Base-by-base conservation (phyloP, 2,329 filamentous ascomycete genomes). In the Alternaria arbusti region DNA sequence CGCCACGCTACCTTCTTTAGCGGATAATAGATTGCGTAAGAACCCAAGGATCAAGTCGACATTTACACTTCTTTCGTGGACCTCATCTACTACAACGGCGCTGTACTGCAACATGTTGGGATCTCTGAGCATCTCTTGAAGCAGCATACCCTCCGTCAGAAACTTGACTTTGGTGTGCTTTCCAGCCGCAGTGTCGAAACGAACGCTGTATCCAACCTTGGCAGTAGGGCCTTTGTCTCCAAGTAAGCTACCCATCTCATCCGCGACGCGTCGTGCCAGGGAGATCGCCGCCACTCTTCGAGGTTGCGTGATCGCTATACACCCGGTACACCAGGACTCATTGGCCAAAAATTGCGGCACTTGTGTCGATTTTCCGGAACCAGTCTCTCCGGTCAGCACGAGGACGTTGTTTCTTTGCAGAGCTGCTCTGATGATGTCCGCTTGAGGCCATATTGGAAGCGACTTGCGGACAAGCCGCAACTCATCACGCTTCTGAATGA, bases 361-460 rank as follows among this genome's bases (percentile, higher is more conserved):
- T 80, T 99, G 96, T 0, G 96, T 99, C 83, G 92, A 96, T 82
- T 99, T 99, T 77, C 96, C 96, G 13, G 93, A 97, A 78, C 96
- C 96, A 0, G 96, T 99, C 79, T 98, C 95, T 82, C 95, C 95
- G 3, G 96, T 91, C 13, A 99, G 83, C 0, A 99, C 85, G 55
- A 99, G 86, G 1, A 97, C 88, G 73, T 96, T 88, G 65, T 88
- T 89, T 32, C 87, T 75, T 15, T 77, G 82, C 7, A 97, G 81
- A 3, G 87, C 84, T 15, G 84, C 75, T 36, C 89, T 88, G 54
- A 97, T 96, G 25, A 90, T 86, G 32, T 89, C 84, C 51, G 88
- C 88, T 67, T 94, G 87, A 5, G 86, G 82, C 88, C 92, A 97
- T 69, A 97, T 95, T 0, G 94, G 94, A 4, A 97, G 85, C 13